Base-by-base conservation (phyloP, 2,329 filamentous ascomycete species). In the Westerdykella ornata region DNA sequence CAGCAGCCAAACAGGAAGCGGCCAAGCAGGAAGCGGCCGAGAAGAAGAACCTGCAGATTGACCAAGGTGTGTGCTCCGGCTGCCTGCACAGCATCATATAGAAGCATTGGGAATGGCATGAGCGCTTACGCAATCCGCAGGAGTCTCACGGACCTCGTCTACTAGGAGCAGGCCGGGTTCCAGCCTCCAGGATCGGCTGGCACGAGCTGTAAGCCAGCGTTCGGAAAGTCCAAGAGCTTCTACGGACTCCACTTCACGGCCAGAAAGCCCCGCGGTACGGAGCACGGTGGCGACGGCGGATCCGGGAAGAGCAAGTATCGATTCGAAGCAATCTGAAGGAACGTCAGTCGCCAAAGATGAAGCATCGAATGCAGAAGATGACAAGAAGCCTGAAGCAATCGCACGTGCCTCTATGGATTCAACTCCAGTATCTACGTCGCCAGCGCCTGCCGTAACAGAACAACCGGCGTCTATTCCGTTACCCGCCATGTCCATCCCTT, bases 151-250 rank as follows among this genome's bases (percentile, higher is more conserved):
- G 58, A 79, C 73, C 49, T 76, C 82, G 16, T 84, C 84, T 13
- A 33, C 30, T 4, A 79, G 76, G 32, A 78, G 74, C 47, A 77
- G 80, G 51, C 72, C 77, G 46, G 92, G 88, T 66, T 88, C 94
- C 54, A 80, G 88, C 39, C 72, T 98, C 33, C 89, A 96, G 61
- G 89, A 95, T 62, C 78, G 88, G 47, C 74, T 98, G 45, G 90
- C 90, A 20, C 86, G 87, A 59, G 92, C 89, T 20, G 80, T 96
- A 56, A 87, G 83, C 3, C 83, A 83, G 44, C 87, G 84, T 58
- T 77, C 75, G 43, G 68, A 72, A n/a, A 62, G 70, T 2, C 62
- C 66, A 30, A 71, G 69, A 47, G 66, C 74, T 18, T 70, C 72
- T 6, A 74, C 73, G 35, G 72, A 70, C 22, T 53, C 70, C 16